These are phyloP conservation scores for Nidularia pulvinata DNA, from an alignment of 768 basidiomycete species.

Conservation along the genomic window DNA sequence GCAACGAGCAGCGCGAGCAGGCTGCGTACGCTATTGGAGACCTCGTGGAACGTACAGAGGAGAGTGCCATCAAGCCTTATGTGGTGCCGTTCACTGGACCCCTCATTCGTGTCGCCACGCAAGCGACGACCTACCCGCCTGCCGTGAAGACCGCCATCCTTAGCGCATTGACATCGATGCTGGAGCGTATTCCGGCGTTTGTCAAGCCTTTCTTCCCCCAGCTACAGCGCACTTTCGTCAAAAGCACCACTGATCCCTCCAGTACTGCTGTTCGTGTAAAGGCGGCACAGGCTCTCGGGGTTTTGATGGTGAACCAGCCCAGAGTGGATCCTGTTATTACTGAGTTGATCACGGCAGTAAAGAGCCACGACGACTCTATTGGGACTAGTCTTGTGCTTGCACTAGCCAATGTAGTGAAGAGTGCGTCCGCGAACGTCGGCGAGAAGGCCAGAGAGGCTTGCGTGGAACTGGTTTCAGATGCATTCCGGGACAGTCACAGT, in stretches of 20 bases:
- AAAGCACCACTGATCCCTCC: slow-evolving; percentile 81
- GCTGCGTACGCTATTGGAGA: slow-evolving; percentile 98
- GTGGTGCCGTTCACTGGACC: slow-evolving; percentile 96
- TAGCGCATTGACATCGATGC: slow-evolving; percentile 80
- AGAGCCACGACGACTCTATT: slow-evolving; percentile 64
- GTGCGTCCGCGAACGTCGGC: slow-evolving; percentile 73
- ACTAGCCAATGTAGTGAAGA: slow-evolving; percentile 72
- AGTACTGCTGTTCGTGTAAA: slow-evolving; percentile 78
- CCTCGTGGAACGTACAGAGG: slow-evolving; percentile 85
- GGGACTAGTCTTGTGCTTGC: slow-evolving; percentile 77
- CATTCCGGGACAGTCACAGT: slow-evolving; percentile 72
- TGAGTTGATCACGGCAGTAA: slow-evolving; percentile 70
- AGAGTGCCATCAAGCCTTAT: slow-evolving; percentile 86
- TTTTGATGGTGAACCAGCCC: slow-evolving; percentile 88
- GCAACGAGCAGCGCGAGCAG: slow-evolving; percentile 93
- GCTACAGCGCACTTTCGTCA: slow-evolving; percentile 94
- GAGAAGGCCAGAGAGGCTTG: slow-evolving; percentile 73
- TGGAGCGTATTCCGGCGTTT: slow-evolving; percentile 82
- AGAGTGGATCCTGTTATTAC: slow-evolving; percentile 94
- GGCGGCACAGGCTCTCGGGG: slow-evolving; percentile 84
- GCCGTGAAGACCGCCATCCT: slow-evolving; percentile 94
- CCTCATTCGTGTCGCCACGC: slow-evolving; percentile 92
- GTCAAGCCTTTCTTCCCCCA: slow-evolving; percentile 99
- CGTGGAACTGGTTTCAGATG: slow-evolving; percentile 74
- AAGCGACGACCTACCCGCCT: slow-evolving; percentile 87